Conservation (phyloP, 805 yeast genomes). For the Hanseniaspora mollemarum region DNA sequence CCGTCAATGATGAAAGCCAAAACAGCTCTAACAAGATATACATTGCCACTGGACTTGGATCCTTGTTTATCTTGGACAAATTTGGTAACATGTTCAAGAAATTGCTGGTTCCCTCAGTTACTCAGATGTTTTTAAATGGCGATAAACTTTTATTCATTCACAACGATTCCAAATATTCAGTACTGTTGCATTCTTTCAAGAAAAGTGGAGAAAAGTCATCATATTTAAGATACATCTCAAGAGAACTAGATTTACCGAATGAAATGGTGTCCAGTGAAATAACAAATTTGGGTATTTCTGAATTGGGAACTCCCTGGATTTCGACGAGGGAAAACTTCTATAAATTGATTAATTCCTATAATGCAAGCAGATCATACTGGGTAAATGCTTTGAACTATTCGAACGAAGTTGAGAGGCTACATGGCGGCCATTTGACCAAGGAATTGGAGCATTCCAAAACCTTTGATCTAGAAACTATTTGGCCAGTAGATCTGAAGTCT, state of each 20-base stretch:
- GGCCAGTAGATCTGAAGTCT: constrained; percentile 1
- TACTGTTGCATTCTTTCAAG: background rate
- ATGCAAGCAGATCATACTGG: constrained; percentile 9
- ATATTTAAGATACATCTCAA: background rate
- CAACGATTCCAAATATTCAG: background rate
- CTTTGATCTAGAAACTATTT: background rate
- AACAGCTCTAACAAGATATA: background rate
- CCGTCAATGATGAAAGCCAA: background rate
- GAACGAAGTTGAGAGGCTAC: constrained; percentile 5
- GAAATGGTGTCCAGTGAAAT: background rate
- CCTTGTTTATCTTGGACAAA: background rate
- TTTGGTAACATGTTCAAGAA: constrained; percentile 1
- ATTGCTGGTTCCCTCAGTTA: background rate
- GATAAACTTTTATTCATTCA: constrained; percentile 4
- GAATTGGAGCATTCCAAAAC: background rate
- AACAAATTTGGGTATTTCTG: constrained; percentile 5
- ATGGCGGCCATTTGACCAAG: constrained; percentile 6
- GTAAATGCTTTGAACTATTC: constrained; percentile 2
- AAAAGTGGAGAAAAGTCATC: background rate
- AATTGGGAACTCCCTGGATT: constrained; percentile 11
- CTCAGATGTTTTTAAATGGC: background rate
- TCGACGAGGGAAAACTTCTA: constrained; percentile 5
- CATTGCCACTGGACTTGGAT: background rate
- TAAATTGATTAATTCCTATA: constrained; percentile 9
- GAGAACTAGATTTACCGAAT: background rate